Evolutionary conservation across 768 basidiomycete species (phyloP), one percentile per base, ranked within the genome.

Genomic region (Phallus indusiatus): DNA sequence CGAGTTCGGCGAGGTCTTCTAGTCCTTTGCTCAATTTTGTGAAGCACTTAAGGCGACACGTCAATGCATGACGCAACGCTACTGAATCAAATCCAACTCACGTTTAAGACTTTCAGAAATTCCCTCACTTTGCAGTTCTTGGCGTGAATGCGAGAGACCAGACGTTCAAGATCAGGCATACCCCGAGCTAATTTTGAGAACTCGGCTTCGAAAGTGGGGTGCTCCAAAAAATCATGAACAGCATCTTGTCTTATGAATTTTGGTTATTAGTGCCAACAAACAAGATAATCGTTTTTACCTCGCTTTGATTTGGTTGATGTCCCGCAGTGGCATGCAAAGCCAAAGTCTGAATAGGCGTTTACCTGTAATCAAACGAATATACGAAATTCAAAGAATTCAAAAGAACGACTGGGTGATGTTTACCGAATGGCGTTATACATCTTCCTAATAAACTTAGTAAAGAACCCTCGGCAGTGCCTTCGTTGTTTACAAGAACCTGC

Each of bases 321-420:
- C 83, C 33, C 86, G 82, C 62, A 99, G 73, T 18, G 96, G 96
- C 79, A 87, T 87, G 63, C 92, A 96, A 8, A 99, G 76, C 96
- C 96, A 99, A 55, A 95, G 88, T 47, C 94, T 83, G 80, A 99
- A 98, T 28, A 98, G 77, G 22, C 96, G 83, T 70, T 98, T 98
- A 46, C 94, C 91, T 91, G 56, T 8, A 54, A 6, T 20, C 20
- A 42, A 33, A 34, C 20, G 17, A 60, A 24, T 48, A 22, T 46
- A 28, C 28, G 22, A 47, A 42, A 3, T 12, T 20, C 34, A 20
- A 17, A 52, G 14, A 18, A 52, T 16, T 6, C 21, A n/a, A 28
- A 33, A 53, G 47, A 28, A 55, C 35, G 14, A 21, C 16, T 47
- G 55, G 28, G 14, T 64, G 57, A 36, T 16, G 68, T 81, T 20